phyloP scores from a whole-genome alignment of 306 rosid species.

The Rosa multiflora region DNA sequence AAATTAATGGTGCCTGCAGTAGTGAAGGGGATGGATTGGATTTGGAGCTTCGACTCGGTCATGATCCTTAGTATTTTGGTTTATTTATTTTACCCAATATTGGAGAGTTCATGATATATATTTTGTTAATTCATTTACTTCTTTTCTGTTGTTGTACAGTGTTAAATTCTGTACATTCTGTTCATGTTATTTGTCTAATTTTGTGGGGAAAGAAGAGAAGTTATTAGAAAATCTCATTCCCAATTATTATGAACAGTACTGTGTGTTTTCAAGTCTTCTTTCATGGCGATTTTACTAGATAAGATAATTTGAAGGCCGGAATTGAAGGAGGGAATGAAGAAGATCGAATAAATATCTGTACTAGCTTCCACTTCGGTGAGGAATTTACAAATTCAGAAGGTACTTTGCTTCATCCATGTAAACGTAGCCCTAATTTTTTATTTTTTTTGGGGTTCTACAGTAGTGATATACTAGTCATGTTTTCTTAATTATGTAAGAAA shows the following conservation, averaged over 20 bases:
- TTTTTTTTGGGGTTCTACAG: constrained; percentile 1
- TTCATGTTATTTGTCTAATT: not conserved
- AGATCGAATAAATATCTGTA: not conserved
- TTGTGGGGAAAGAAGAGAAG: not conserved
- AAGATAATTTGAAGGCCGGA: not conserved
- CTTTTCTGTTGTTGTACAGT: constrained; percentile 13
- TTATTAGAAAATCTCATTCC: constrained; percentile 9
- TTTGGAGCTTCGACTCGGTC: constrained; percentile 94
- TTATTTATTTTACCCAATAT: not conserved
- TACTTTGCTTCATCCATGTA: constrained; percentile 4
- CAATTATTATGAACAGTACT: not conserved
- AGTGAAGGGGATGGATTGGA: constrained; percentile 52
- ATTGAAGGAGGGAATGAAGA: not conserved
- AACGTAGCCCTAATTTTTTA: not conserved
- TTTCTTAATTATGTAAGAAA: not conserved
- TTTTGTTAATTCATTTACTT: constrained; percentile 1
- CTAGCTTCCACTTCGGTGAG: not conserved
- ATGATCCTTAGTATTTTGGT: constrained; percentile 41
- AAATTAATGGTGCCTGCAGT: constrained; percentile 26
- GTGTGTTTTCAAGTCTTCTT: not conserved
- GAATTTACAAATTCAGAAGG: not conserved
- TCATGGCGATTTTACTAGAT: not conserved
- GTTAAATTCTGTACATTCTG: not conserved
- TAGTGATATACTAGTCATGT: not conserved
- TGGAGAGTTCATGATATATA: constrained; percentile 5